phyloP scores from a whole-genome alignment of 2,329 filamentous ascomycete species.

The Beauveria caledonica region DNA sequence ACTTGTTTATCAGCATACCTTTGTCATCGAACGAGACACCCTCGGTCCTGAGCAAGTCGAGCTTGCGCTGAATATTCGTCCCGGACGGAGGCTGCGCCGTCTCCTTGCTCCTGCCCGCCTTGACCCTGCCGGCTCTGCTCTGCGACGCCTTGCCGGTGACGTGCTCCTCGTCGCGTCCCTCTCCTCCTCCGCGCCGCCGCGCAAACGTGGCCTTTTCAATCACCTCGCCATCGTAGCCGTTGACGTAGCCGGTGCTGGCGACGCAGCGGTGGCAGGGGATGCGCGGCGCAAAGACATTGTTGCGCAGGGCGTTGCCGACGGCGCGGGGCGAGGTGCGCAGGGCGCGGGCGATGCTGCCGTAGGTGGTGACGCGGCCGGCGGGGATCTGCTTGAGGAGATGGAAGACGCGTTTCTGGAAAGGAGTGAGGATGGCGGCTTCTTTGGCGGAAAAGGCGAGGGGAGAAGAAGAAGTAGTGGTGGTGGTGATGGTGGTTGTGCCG shows the following conservation, averaged over 20 bases:
- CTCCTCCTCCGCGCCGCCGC: no score
- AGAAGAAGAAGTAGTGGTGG: background rate
- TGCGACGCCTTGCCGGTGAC: conserved; percentile 1
- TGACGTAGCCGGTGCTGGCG: conserved; percentile 10
- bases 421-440: conserved; percentile 3
- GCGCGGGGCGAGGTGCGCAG: conserved; percentile 11
- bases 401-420: conserved; percentile 9
- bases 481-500: background rate
- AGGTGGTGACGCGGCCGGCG: conserved; percentile 11
- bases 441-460: background rate
- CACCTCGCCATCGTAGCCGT: conserved; percentile 12
- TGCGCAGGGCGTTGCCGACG: conserved; percentile 13
- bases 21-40: conserved; percentile 7
- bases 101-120: conserved; percentile 1
- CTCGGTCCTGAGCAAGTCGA: conserved; percentile 4
- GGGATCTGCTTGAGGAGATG: conserved; percentile 7
- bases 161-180: background rate
- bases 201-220: background rate
- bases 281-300: conserved; percentile 10
- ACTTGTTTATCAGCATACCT: conserved; percentile 9
- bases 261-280: conserved; percentile 12
- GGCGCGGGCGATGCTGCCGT: conserved; percentile 7
- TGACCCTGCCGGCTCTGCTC: conserved; percentile 7
- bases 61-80: conserved; percentile 9
- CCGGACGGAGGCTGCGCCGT: conserved; percentile 7